phyloP scores from a whole-genome alignment of 2,329 filamentous ascomycete species.

The Parastagonospora avenae region DNA sequence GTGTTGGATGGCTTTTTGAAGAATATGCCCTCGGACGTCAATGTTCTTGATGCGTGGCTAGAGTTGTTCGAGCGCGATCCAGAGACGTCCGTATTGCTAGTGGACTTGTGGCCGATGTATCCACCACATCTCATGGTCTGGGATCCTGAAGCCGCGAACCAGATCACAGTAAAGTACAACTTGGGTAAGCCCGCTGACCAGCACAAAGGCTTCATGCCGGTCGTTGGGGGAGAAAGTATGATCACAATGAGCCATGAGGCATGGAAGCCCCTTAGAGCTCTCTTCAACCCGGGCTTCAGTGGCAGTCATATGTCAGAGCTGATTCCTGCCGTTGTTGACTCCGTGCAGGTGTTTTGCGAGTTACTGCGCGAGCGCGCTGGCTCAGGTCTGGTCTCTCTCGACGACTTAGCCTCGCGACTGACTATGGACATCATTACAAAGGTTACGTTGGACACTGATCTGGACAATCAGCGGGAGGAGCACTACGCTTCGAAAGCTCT shows the following conservation, averaged over 20 bases:
- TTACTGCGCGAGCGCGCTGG: not conserved
- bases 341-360: constrained; percentile 4
- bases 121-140: not conserved
- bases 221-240: constrained; percentile 17
- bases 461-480: not conserved
- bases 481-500: not conserved
- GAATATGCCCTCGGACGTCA: not conserved
- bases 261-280: constrained; percentile 35
- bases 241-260: constrained; percentile 17
- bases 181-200: constrained; percentile 12
- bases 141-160: not conserved
- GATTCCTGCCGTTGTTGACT: constrained; percentile 3
- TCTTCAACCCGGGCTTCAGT: constrained; percentile 25
- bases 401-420: constrained; percentile 2
- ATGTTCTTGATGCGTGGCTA: not conserved
- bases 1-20: not conserved
- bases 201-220: constrained; percentile 10
- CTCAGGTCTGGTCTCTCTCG: not conserved
- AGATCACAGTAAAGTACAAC: constrained; percentile 3
- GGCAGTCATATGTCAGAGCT: constrained; percentile 53
- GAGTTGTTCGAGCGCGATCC: not conserved
- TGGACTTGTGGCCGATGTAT: not conserved
- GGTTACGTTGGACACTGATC: constrained; percentile 1
- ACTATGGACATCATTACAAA: constrained; percentile 10
- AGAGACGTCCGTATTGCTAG: not conserved